These are phyloP conservation scores for Urostyla sp. DNA, from an alignment of 73 alveolate species.

Conservation along the genomic window DNA sequence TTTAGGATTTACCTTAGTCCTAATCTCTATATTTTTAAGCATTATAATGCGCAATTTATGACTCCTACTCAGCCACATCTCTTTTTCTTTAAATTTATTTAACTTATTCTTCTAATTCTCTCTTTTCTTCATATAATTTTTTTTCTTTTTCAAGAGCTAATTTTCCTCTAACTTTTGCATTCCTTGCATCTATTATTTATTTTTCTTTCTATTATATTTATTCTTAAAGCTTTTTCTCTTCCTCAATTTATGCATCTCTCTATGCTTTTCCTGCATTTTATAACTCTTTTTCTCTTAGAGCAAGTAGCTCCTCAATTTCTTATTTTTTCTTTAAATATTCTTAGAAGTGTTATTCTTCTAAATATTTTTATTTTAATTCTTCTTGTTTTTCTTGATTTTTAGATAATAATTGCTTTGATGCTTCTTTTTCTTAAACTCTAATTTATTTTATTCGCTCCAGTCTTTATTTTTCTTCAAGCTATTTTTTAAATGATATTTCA, in stretches of 20 bases:
- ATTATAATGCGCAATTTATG: slow-evolving; percentile 48
- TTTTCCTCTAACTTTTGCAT: slow-evolving; percentile 50
- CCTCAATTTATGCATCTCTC: slow-evolving; percentile 47
- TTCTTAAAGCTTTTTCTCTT: slow-evolving; percentile 38
- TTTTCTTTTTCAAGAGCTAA: slow-evolving; percentile 40
- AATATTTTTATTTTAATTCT: not conserved
- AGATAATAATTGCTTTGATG: not conserved
- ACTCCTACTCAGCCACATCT: slow-evolving; percentile 27
- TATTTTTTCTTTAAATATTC: slow-evolving; percentile 37
- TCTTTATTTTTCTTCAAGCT: slow-evolving; percentile 14
- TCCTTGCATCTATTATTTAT: slow-evolving; percentile 38
- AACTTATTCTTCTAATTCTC: slow-evolving; percentile 33
- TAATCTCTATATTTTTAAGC: slow-evolving; percentile 52
- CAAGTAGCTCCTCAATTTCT: slow-evolving; percentile 46
- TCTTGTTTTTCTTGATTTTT: slow-evolving; percentile 10
- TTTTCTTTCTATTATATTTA: slow-evolving; percentile 20
- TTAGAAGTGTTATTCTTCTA: slow-evolving; percentile 15
- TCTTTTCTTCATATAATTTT: slow-evolving; percentile 28
- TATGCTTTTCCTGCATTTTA: slow-evolving; percentile 53
- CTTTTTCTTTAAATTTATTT: slow-evolving; percentile 54
- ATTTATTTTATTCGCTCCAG: slow-evolving; percentile 24
- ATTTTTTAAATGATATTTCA: not conserved
- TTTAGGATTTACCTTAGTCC: not conserved
- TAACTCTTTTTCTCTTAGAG: slow-evolving; percentile 2
- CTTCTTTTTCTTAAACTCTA: slow-evolving; percentile 54